A percentile compares a stretch with the other conserved stretches of the same genome.
Evolutionary conservation across 2,329 filamentous ascomycete species (phyloP).

Genomic region (Penicillium sp.): DNA sequence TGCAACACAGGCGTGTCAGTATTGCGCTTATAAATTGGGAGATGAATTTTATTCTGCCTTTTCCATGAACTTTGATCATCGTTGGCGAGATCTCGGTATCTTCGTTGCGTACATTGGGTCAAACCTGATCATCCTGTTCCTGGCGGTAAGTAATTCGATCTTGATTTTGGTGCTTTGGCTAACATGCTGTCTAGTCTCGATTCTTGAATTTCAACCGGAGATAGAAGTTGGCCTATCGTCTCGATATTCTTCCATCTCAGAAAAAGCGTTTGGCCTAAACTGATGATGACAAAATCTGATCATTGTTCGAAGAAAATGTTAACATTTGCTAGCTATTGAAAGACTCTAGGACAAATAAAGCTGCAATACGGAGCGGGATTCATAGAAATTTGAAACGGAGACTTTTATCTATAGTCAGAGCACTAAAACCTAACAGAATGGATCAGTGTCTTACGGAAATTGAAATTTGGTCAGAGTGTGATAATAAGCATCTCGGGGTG

Average conservation of each 20-base stretch:
- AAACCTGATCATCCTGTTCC: slow-evolving; percentile 62
- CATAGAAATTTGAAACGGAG: no score
- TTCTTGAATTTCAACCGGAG: slow-evolving; percentile 45
- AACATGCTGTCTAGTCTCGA: slow-evolving; percentile 29
- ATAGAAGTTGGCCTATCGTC: slow-evolving; percentile 16
- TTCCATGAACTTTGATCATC: slow-evolving; percentile 58
- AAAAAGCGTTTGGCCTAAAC: no score
- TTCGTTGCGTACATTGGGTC: slow-evolving; percentile 68
- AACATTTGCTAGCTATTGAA: no score
- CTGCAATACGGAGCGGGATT: no score
- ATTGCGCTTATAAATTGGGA: slow-evolving; percentile 74
- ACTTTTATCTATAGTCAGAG: no score
- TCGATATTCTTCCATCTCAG: background rate
- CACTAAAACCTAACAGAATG: no score
- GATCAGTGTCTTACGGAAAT: no score
- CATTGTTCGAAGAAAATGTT: no score
- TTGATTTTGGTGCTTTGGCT: slow-evolving; percentile 11
- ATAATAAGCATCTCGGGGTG: no score
- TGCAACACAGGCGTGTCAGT: slow-evolving; percentile 62
- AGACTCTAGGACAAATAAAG: no score
- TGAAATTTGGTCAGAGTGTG: no score
- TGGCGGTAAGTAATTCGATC: slow-evolving; percentile 44
- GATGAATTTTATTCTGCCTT: slow-evolving; percentile 72
- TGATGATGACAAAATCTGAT: no score
- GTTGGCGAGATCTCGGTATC: slow-evolving; percentile 82